phyloP scores from a whole-genome alignment of 495 filamentous ascomycete species.

The Lophiotrema nucula region DNA sequence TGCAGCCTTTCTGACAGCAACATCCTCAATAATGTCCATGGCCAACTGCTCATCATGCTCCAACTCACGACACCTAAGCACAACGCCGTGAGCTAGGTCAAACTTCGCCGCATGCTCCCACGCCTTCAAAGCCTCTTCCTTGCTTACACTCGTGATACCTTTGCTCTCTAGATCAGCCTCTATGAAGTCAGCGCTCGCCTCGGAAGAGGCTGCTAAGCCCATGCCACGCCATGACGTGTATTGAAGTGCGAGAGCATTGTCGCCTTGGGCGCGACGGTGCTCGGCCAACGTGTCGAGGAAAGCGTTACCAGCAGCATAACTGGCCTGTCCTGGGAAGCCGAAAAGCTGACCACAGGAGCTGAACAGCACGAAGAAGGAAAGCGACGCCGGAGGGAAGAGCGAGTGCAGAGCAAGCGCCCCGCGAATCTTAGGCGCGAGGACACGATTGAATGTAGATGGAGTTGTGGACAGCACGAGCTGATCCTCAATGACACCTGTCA shows the following conservation, averaged over 20 bases:
- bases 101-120: slow-evolving; percentile 44
- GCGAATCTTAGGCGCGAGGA: slow-evolving; percentile 47
- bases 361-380: slow-evolving; percentile 46
- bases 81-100: slow-evolving; percentile 43
- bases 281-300: slow-evolving; percentile 44
- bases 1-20: background rate
- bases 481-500: background rate
- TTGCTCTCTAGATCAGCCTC: slow-evolving; percentile 44
- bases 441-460: slow-evolving; percentile 37
- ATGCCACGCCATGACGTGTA: slow-evolving; percentile 50
- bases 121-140: slow-evolving; percentile 46
- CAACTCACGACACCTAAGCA: slow-evolving; percentile 34
- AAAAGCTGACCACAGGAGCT: slow-evolving; percentile 44
- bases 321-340: slow-evolving; percentile 42
- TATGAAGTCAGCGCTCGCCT: slow-evolving; percentile 44
- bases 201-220: slow-evolving; percentile 40
- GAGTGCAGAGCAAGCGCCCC: slow-evolving; percentile 46
- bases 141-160: slow-evolving; percentile 47
- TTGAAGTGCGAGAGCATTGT: slow-evolving; percentile 45
- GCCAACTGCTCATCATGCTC: background rate
- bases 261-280: slow-evolving; percentile 38
- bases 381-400: slow-evolving; percentile 35
- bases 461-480: slow-evolving; percentile 34
- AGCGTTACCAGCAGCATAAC: slow-evolving; percentile 43
- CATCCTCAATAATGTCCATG: background rate